A percentile compares a stretch with the other conserved stretches of the same genome.
Evolutionary conservation across 2,329 filamentous ascomycete species (phyloP).

Genomic region (Fusarium heterosporum): DNA sequence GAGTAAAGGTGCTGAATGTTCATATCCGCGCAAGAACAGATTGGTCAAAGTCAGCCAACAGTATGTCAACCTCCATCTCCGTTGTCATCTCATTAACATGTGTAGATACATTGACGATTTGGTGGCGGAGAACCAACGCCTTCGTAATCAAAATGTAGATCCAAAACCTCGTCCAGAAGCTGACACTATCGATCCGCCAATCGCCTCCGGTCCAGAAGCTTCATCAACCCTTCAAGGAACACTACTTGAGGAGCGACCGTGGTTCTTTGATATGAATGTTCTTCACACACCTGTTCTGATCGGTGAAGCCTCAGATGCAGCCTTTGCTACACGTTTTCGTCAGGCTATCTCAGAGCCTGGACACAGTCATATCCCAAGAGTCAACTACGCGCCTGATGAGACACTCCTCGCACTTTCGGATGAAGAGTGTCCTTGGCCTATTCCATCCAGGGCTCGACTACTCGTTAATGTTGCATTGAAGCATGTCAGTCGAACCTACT

Average conservation of each 20-base stretch:
- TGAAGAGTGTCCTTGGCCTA: constrained; percentile 54
- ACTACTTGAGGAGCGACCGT: constrained; percentile 45
- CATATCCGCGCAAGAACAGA: constrained; percentile 50
- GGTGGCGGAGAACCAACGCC: constrained; percentile 50
- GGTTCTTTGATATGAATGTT: constrained; percentile 52
- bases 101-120: constrained; percentile 52
- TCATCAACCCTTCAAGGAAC: constrained; percentile 36
- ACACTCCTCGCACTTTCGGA: constrained; percentile 46
- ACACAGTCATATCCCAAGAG: constrained; percentile 50
- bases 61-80: constrained; percentile 17
- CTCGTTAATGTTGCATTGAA: constrained; percentile 55
- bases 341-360: constrained; percentile 50
- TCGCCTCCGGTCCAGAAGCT: constrained; percentile 14
- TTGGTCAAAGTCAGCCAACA: constrained; percentile 51
- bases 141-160: constrained; percentile 33
- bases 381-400: constrained; percentile 52
- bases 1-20: constrained; percentile 48
- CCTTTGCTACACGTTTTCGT: constrained; percentile 53
- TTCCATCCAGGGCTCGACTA: constrained; percentile 47
- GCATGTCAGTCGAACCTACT: constrained; percentile 56
- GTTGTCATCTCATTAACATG: background rate
- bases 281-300: constrained; percentile 52
- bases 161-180: constrained; percentile 34
- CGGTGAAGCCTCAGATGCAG: constrained; percentile 53
- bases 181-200: constrained; percentile 21